Percentiles rank a stretch among this genome's conserved stretches.
phyloP scores from a whole-genome alignment of 208 protist species.

The Wallacemonas sp. region DNA sequence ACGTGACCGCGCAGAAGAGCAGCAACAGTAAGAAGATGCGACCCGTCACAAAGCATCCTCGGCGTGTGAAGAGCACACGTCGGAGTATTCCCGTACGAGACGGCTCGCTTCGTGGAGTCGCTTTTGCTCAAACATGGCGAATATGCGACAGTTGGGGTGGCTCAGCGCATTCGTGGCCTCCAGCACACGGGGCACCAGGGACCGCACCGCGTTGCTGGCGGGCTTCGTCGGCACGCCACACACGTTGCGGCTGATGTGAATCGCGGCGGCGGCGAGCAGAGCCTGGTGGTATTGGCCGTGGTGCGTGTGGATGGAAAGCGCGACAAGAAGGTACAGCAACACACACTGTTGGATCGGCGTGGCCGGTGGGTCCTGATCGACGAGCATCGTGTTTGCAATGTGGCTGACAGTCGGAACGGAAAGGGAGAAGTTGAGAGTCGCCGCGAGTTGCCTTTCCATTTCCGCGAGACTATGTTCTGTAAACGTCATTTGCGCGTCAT shows the following conservation, averaged over 20 bases:
- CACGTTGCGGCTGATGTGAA: conserved; percentile 58
- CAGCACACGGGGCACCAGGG: conserved; percentile 39
- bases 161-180: conserved; percentile 18
- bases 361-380: conserved; percentile 64
- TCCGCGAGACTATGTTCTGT: conserved; percentile 48
- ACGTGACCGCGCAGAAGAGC: too few relatives aligned
- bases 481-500: conserved; percentile 92
- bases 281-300: conserved; percentile 55
- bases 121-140: neutral
- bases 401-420: conserved; percentile 45
- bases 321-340: conserved; percentile 58
- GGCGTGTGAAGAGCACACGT: conserved; percentile 6
- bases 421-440: conserved; percentile 45
- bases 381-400: conserved; percentile 51
- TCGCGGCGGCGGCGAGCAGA: conserved; percentile 56
- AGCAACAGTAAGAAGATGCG: neutral
- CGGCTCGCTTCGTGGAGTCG: conserved; percentile 12
- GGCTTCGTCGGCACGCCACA: conserved; percentile 39
- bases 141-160: neutral
- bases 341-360: conserved; percentile 43
- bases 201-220: conserved; percentile 38
- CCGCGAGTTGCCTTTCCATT: conserved; percentile 52
- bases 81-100: neutral
- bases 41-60: neutral
- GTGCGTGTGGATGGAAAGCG: conserved; percentile 57